These are phyloP conservation scores for Solanum chilense DNA, from an alignment of 257 asterid species.

Conservation along the genomic window DNA sequence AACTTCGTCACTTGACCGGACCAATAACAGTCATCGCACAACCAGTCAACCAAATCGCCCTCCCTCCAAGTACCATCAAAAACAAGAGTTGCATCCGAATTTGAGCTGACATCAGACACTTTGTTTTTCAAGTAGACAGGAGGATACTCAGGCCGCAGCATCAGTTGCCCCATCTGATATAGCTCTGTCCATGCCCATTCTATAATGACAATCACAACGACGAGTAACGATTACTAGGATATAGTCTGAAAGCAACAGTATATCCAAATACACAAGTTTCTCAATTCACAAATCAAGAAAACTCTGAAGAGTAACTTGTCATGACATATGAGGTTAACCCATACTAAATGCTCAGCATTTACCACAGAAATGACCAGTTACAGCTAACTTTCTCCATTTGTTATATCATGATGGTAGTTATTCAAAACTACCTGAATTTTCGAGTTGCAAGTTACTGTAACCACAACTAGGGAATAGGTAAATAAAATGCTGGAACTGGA, in stretches of 20 bases:
- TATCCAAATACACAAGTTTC: neutral
- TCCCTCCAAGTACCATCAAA: neutral
- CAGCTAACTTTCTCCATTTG: neutral
- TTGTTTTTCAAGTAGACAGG: neutral
- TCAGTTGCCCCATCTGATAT: constrained; percentile 35
- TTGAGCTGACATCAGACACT: neutral
- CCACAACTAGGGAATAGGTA: neutral
- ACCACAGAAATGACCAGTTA: neutral
- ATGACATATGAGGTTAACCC: neutral
- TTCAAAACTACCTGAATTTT: neutral
- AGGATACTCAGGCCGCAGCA: constrained; percentile 70
- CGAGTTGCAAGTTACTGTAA: neutral
- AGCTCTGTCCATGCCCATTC: constrained; percentile 17
- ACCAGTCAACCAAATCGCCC: neutral
- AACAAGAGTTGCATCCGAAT: neutral
- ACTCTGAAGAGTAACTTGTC: neutral
- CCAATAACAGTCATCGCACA: neutral
- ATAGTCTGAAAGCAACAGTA: neutral
- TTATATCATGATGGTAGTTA: neutral
- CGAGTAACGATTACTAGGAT: neutral
- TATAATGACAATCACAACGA: constrained; percentile 1
- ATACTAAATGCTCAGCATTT: neutral
- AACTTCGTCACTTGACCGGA: neutral
- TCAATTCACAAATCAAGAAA: neutral
- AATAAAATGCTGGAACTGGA: neutral